Evolutionary conservation across 73 alveolate genomes (phyloP).

Genomic region (Loxodes magnus): DNA sequence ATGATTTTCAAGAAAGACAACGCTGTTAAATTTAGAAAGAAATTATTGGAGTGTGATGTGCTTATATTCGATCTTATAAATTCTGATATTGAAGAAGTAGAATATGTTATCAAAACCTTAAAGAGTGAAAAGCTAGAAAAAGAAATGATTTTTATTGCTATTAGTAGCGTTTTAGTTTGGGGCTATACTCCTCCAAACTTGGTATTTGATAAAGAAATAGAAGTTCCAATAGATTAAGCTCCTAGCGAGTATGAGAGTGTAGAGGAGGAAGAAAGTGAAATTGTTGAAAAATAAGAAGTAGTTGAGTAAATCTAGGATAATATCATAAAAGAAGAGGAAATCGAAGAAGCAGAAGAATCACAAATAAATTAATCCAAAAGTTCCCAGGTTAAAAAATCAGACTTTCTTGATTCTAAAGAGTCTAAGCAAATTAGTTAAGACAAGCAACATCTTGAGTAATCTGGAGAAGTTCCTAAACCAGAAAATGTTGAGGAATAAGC

Average conservation of each 20-base stretch:
- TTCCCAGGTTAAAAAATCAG: too few relatives aligned
- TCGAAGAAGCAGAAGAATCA: not conserved
- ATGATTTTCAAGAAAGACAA: conserved; percentile 18
- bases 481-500: too few relatives aligned
- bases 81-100: conserved; percentile 41
- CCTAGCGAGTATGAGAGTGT: conserved; percentile 27
- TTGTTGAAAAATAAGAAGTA: not conserved
- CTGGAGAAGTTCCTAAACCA: too few relatives aligned
- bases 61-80: conserved; percentile 42
- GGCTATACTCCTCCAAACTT: conserved; percentile 79
- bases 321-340: not conserved
- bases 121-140: conserved; percentile 5
- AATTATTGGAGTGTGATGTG: conserved; percentile 35
- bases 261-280: conserved; percentile 24
- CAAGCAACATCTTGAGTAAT: too few relatives aligned
- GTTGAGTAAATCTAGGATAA: not conserved
- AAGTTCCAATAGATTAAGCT: conserved; percentile 25
- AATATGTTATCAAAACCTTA: conserved; percentile 36
- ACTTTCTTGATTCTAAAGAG: too few relatives aligned
- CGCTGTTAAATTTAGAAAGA: conserved; percentile 21
- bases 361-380: too few relatives aligned
- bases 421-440: too few relatives aligned
- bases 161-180: conserved; percentile 77
- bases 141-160: conserved; percentile 42
- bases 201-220: conserved; percentile 42